A percentile compares a stretch with the other conserved stretches of the same genome.
Evolutionary conservation across 2,329 filamentous ascomycete genomes (phyloP).

Genomic region (Capronia americana): DNA sequence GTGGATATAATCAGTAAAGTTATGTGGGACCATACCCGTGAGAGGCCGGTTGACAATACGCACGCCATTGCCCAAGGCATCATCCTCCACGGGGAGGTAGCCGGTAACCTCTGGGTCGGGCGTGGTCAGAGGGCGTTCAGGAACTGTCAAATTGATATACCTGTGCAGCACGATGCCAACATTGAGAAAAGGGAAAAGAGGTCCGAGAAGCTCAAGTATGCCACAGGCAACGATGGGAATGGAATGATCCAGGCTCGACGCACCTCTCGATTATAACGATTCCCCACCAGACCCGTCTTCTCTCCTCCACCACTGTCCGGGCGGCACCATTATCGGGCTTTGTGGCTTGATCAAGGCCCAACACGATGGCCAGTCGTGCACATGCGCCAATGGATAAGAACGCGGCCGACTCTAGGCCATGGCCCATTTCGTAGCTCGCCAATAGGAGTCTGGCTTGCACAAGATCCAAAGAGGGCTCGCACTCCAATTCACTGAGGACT

Average conservation of each 20-base stretch:
- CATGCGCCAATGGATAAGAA: background rate
- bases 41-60: background rate
- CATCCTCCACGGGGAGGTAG: background rate
- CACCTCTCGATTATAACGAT: background rate
- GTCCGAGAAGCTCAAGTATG: too few species aligned
- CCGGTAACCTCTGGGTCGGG: background rate
- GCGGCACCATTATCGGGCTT: background rate
- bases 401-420: background rate
- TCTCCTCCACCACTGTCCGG: background rate
- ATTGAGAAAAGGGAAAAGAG: too few species aligned
- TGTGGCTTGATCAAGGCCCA: background rate
- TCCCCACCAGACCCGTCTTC: background rate
- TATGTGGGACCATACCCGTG: background rate
- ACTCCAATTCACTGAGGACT: background rate
- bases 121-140: background rate
- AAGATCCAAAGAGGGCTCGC: background rate
- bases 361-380: background rate
- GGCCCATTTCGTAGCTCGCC: background rate
- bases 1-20: background rate
- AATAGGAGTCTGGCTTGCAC: background rate
- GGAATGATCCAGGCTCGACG: background rate
- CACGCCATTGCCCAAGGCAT: background rate
- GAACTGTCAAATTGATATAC: background rate
- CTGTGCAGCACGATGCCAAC: background rate
- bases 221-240: background rate